Evolutionary conservation across 1,139 yeast species (phyloP).

Genomic region (Tardiomyces digboiensis): DNA sequence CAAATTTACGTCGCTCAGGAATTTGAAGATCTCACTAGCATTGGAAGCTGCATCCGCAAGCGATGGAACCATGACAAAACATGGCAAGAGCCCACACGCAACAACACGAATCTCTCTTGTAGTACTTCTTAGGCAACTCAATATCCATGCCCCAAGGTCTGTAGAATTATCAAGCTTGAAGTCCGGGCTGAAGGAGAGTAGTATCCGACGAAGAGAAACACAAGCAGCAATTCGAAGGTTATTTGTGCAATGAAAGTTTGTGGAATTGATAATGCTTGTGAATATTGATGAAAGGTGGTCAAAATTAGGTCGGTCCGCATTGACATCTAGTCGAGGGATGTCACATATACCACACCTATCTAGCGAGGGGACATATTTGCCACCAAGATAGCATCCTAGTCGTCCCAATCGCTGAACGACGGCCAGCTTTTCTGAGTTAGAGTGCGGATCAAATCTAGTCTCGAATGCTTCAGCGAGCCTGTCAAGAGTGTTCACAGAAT

Average conservation of each 20-base stretch:
- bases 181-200: constrained; percentile 5
- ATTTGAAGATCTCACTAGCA: constrained; percentile 10
- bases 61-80: constrained; percentile 8
- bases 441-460: not conserved
- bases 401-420: not conserved
- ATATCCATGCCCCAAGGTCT: constrained; percentile 20
- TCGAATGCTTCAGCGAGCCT: not conserved
- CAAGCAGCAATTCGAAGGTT: constrained; percentile 1
- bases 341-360: not conserved
- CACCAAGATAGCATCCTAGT: not conserved
- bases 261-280: not conserved
- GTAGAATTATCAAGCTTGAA: constrained; percentile 12
- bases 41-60: constrained; percentile 4
- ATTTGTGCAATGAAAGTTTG: not conserved
- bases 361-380: not conserved
- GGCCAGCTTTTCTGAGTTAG: not conserved
- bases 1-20: constrained; percentile 28
- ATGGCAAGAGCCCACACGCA: constrained; percentile 16
- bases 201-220: not conserved
- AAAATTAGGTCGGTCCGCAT: not conserved
- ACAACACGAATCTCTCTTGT: constrained; percentile 18
- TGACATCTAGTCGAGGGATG: not conserved
- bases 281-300: not conserved
- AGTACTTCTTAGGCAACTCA: constrained; percentile 17
- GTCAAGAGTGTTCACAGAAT: not conserved